These are phyloP conservation scores for Drechslera avenae DNA, from an alignment of 2,329 filamentous ascomycete genomes.

Conservation along the genomic window DNA sequence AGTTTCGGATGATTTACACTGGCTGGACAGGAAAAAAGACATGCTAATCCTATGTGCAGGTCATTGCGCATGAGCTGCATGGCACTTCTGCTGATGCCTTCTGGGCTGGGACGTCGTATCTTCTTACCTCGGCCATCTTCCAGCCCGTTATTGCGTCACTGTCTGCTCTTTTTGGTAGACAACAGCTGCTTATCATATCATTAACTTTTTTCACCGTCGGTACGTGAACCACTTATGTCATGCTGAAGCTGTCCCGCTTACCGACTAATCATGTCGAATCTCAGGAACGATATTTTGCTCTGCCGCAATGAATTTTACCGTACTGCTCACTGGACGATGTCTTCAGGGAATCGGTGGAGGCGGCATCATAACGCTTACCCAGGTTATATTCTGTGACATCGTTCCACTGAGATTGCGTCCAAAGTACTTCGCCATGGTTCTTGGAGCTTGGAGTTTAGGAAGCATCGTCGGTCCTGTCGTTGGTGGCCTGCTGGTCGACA, in stretches of 20 bases:
- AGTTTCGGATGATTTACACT: background rate
- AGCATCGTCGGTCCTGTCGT: constrained; percentile 56
- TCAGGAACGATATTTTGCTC: constrained; percentile 50
- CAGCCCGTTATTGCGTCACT: constrained; percentile 55
- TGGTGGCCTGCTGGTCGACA: constrained; percentile 59
- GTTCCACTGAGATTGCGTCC: constrained; percentile 50
- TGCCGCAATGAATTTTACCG: constrained; percentile 41
- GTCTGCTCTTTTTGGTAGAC: constrained; percentile 58
- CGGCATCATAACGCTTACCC: constrained; percentile 48
- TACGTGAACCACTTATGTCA: background rate
- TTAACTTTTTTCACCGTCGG: constrained; percentile 56
- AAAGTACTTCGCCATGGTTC: constrained; percentile 49
- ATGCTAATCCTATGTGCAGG: constrained; percentile 16
- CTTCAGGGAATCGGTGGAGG: constrained; percentile 50
- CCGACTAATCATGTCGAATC: background rate
- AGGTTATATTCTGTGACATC: constrained; percentile 54
- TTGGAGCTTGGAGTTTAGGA: constrained; percentile 59
- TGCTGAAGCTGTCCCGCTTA: background rate
- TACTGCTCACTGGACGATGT: constrained; percentile 43
- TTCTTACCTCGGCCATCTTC: constrained; percentile 68
- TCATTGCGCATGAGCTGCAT: constrained; percentile 30
- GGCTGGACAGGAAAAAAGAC: background rate
- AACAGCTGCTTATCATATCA: constrained; percentile 44
- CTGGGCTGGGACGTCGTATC: constrained; percentile 73
- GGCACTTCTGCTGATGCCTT: constrained; percentile 59